Conservation (phyloP, 305 asterid genomes). For the Andrographis paniculata region DNA sequence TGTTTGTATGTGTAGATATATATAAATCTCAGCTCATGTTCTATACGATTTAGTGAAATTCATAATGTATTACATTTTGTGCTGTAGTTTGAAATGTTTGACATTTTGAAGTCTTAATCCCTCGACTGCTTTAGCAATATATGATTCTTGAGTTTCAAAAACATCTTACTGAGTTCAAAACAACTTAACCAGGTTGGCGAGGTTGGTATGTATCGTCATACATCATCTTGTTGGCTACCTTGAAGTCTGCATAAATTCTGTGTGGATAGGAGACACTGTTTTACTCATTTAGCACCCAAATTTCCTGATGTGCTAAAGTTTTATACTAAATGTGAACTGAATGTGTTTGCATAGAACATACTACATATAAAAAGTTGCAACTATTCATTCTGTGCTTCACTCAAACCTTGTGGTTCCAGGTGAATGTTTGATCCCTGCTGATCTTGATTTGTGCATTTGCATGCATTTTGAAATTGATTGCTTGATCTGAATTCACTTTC, state of each 20-base stretch:
- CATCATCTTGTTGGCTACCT: constrained; percentile 1
- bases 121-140: constrained; percentile 1
- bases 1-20: too few relatives aligned
- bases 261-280: too few relatives aligned
- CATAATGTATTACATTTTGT: not conserved
- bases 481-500: constrained; percentile 12
- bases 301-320: too few relatives aligned
- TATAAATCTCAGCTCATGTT: not conserved
- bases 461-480: constrained; percentile 7
- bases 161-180: not conserved
- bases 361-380: too few relatives aligned
- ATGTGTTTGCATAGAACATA: too few relatives aligned
- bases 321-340: too few relatives aligned
- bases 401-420: too few relatives aligned
- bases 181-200: not conserved
- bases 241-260: too few relatives aligned
- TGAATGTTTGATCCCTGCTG: constrained; percentile 16
- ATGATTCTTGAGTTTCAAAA: constrained; percentile 6
- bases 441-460: constrained; percentile 15
- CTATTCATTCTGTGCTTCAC: too few relatives aligned
- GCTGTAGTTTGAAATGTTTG: constrained; percentile 2
- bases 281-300: too few relatives aligned
- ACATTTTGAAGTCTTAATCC: not conserved
- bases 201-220: not conserved
- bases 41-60: constrained; percentile 3